Percentiles rank a stretch among this genome's conserved stretches.
These are phyloP conservation scores for Acacia crassicarpa DNA, from an alignment of 306 rosid genomes.

Conservation along the genomic window DNA sequence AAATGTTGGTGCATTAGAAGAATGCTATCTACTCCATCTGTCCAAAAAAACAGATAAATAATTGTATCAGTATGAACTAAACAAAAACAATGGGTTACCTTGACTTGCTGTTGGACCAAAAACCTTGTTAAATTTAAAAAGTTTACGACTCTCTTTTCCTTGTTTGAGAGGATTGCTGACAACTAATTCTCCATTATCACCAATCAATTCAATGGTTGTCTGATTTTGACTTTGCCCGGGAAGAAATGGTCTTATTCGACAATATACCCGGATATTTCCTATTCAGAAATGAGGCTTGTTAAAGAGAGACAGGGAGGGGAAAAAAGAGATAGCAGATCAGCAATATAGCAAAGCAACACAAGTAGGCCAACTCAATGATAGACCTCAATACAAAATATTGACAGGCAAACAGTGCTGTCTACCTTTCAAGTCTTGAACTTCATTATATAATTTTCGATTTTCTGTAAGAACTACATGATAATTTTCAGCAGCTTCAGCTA, in stretches of 20 bases:
- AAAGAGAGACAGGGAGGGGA: neutral
- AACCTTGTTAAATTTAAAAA: constrained; percentile 91
- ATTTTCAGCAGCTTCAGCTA: constrained; percentile 90
- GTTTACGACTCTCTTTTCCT: constrained; percentile 81
- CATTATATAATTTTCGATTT: constrained; percentile 88
- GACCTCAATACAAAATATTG: neutral
- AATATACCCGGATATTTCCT: constrained; percentile 97
- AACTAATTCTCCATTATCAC: constrained; percentile 88
- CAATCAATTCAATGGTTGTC: constrained; percentile 75
- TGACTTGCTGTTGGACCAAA: constrained; percentile 83
- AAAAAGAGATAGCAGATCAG: constrained; percentile 26
- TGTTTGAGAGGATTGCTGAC: constrained; percentile 82
- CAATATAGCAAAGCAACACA: constrained; percentile 16
- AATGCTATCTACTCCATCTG: constrained; percentile 1
- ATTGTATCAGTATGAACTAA: neutral
- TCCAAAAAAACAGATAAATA: constrained; percentile 21
- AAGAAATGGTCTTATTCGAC: constrained; percentile 96
- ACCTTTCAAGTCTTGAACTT: constrained; percentile 99
- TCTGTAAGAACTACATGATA: constrained; percentile 81
- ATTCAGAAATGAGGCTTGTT: constrained; percentile 25
- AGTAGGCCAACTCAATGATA: constrained; percentile 6
- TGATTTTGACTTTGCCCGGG: constrained; percentile 84
- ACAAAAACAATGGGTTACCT: constrained; percentile 51
- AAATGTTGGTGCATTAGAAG: constrained; percentile 20
- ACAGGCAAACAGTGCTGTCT: constrained; percentile 13